Evolutionary conservation across 139 green algal genomes (phyloP).

Genomic region (Chlorella sp.): DNA sequence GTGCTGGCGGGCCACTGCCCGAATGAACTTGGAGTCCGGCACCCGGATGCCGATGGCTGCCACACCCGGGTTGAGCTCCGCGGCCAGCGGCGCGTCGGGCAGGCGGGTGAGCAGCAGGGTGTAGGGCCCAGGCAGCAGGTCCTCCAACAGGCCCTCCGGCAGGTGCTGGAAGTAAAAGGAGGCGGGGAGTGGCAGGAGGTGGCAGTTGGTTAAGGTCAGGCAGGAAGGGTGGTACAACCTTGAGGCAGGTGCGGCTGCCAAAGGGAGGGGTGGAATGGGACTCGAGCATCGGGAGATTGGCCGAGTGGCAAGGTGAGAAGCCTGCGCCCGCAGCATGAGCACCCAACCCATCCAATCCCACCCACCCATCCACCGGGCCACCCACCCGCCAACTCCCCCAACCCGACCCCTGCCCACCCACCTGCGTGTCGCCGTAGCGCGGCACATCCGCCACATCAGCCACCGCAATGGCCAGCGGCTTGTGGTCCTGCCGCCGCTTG

Average conservation of each 20-base stretch:
- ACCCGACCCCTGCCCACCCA: not conserved
- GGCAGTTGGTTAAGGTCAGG: too few relatives aligned
- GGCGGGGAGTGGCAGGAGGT: not conserved
- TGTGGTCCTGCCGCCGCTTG: slow-evolving; percentile 51
- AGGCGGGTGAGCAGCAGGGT: slow-evolving; percentile 69
- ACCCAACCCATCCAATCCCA: not conserved
- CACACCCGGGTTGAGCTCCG: slow-evolving; percentile 57
- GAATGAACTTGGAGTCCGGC: slow-evolving; percentile 65
- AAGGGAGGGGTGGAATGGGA: too few relatives aligned
- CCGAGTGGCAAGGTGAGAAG: too few relatives aligned
- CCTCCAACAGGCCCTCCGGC: slow-evolving; percentile 58
- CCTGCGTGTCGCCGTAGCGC: slow-evolving; percentile 38
- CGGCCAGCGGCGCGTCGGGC: slow-evolving; percentile 48
- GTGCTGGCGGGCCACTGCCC: slow-evolving; percentile 47
- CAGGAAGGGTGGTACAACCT: not conserved
- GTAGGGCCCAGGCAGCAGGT: slow-evolving; percentile 75
- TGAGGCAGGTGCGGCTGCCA: not conserved
- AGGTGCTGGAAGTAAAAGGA: slow-evolving; percentile 32
- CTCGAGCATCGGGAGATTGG: too few relatives aligned
- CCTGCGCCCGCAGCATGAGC: too few relatives aligned
- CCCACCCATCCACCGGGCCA: not conserved
- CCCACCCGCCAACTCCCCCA: not conserved
- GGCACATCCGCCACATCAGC: slow-evolving; percentile 59
- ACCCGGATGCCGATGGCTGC: slow-evolving; percentile 64
- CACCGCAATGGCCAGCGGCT: slow-evolving; percentile 72